Conservation (phyloP, 2,329 filamentous ascomycete species). For the Aureobasidium melanogenum region DNA sequence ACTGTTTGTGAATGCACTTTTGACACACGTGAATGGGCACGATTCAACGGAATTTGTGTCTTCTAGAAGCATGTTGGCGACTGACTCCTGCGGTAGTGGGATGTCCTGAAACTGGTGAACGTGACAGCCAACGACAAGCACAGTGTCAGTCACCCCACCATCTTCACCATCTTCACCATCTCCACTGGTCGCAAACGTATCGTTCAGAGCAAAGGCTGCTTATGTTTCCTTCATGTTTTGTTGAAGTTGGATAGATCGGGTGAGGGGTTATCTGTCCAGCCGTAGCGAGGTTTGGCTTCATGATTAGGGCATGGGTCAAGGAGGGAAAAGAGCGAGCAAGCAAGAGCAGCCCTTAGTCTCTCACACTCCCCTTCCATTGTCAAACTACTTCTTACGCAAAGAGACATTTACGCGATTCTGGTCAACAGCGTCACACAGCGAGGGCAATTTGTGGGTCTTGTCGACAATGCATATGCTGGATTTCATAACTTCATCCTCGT, state of each 20-base stretch:
- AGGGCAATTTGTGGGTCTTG: not conserved
- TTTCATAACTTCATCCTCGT: slow-evolving; percentile 2
- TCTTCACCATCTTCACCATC: not conserved
- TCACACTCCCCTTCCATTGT: not conserved
- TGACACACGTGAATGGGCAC: not conserved
- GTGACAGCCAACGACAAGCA: not conserved
- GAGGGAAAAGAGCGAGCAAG: not conserved
- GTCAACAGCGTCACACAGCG: not conserved
- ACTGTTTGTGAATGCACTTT: no score
- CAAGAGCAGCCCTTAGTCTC: not conserved
- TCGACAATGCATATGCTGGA: not conserved
- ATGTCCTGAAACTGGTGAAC: not conserved
- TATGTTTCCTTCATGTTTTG: not conserved
- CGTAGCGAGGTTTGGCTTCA: no score
- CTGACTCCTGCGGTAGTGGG: not conserved
- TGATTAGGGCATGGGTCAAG: no score
- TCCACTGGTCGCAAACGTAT: not conserved
- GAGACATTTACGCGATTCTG: not conserved
- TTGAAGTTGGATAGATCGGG: not conserved
- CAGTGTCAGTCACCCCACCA: not conserved
- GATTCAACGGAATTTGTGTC: not conserved
- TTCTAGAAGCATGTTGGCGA: not conserved
- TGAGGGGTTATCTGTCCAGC: not conserved
- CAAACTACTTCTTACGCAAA: not conserved
- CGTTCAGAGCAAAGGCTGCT: not conserved